Conservation (phyloP, 139 green algal genomes). For the Chlamydomonas sp. region DNA sequence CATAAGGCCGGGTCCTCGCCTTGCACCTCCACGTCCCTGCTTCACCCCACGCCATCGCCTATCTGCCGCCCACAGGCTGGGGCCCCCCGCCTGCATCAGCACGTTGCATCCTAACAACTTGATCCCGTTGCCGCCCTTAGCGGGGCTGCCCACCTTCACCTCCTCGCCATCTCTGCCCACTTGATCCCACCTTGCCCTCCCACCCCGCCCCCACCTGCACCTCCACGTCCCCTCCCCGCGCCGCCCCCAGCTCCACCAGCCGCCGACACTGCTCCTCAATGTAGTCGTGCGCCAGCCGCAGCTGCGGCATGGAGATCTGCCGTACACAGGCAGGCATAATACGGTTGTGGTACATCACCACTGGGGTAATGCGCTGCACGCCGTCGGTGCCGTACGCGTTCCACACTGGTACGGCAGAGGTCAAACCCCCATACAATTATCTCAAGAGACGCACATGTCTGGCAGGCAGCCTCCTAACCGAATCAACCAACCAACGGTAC, state of each 20-base stretch:
- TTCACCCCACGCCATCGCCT: no score
- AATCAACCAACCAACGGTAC: neutral
- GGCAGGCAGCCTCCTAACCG: neutral
- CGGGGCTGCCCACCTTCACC: neutral
- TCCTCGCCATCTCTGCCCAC: neutral
- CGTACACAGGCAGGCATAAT: no score
- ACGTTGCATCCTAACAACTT: neutral
- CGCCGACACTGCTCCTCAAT: slow-evolving; percentile 1
- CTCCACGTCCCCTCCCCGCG: slow-evolving; percentile 26
- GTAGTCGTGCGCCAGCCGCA: slow-evolving; percentile 30
- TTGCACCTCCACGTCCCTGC: no score
- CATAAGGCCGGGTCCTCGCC: no score
- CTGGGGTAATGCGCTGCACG: neutral
- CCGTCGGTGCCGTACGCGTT: neutral
- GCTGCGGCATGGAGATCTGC: slow-evolving; percentile 42
- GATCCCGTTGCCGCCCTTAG: neutral
- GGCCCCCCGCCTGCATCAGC: no score
- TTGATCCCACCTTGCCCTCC: neutral
- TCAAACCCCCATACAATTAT: neutral
- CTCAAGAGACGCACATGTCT: neutral
- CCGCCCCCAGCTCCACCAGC: slow-evolving; percentile 27
- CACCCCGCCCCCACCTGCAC: slow-evolving; percentile 26
- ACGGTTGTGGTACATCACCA: neutral
- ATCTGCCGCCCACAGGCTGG: no score
- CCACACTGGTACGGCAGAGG: neutral